Evolutionary conservation across 768 basidiomycete genomes (phyloP), one percentile per base, ranked within the genome.

Genomic region (Naganishia randhawae): DNA sequence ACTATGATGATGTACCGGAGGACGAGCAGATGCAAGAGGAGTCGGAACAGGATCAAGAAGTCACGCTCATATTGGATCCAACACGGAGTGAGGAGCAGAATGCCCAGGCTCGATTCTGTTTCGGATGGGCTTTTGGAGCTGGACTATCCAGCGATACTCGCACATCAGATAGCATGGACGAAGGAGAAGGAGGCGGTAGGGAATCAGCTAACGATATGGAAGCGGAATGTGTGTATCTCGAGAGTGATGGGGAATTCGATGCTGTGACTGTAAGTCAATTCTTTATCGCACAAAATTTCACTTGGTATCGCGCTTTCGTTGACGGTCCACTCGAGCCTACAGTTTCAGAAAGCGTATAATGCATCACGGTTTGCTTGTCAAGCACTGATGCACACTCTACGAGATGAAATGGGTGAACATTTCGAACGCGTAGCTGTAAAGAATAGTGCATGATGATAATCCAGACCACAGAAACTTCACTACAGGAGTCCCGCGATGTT

Each of bases 51-150:
- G 54, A 50, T 32, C 22, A 69, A 29, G 55, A 66, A 65, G 50
- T 39, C 25, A 64, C 53, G 22, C 42, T 81, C 48, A 69, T 78
- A 6, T 39, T 82, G 9, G 81, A 68, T 57, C 67, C 67, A 5
- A 62, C 57, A 16, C 25, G 37, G 48, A 57, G 62, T 16, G 67
- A 68, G 31, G 67, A 68, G 52, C 50, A 68, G 50, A 37, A 51
- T 13, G 69, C 71, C 52, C 25, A 69, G 11, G 55, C 64, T 31
- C 53, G 75, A 61, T 73, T 71, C 61, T 74, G 66, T 0, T 73
- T 79, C 54, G 76, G 50, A 13, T 79, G 78, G 78, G 77, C 74
- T 25, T 76, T 77, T 48, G 78, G 76, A 13, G 48, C 57, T 29
- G 73, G 73, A n/a, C 29, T 75, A 13, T 39, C 37, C n/a, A 39